Evolutionary conservation across 257 asterid genomes (phyloP).

Genomic region (Nicotiana noctiflora): DNA sequence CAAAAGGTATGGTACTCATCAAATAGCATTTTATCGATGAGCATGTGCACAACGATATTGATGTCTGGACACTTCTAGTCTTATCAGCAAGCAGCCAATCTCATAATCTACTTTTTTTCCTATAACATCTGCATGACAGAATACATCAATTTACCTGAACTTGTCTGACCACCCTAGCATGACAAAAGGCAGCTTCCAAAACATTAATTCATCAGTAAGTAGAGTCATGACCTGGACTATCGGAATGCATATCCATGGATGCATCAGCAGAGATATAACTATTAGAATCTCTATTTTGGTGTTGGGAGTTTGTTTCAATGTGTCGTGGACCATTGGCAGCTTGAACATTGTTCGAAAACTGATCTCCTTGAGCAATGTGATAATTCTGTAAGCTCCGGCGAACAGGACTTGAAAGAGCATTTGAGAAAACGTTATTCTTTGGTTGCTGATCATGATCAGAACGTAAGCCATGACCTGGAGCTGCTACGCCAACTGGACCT

Average conservation of each 20-base stretch:
- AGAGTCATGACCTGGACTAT: constrained; percentile 28
- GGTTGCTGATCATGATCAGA: constrained; percentile 39
- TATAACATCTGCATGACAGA: not conserved
- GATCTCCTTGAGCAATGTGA: constrained; percentile 30
- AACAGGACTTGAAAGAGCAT: constrained; percentile 45
- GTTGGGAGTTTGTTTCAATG: constrained; percentile 21
- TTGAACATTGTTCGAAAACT: constrained; percentile 18
- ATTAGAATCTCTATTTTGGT: constrained; percentile 29
- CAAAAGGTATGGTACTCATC: not conserved
- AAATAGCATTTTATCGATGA: not conserved
- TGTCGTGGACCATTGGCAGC: constrained; percentile 21
- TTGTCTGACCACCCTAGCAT: not conserved
- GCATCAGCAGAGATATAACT: constrained; percentile 26
- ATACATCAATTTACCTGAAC: constrained; percentile 8
- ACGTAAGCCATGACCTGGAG: constrained; percentile 23
- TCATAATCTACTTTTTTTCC: not conserved
- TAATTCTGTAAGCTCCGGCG: constrained; percentile 38
- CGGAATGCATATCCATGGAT: constrained; percentile 46
- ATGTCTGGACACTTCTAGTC: not conserved
- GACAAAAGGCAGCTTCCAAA: constrained; percentile 10
- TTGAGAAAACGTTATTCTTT: constrained; percentile 36
- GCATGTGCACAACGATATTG: not conserved
- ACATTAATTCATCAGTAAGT: constrained; percentile 16
- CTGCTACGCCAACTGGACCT: constrained; percentile 22
- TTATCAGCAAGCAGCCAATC: constrained; percentile 3